phyloP scores from a whole-genome alignment of 1,139 yeast genomes.

The Nakaseomyces delphensis region DNA sequence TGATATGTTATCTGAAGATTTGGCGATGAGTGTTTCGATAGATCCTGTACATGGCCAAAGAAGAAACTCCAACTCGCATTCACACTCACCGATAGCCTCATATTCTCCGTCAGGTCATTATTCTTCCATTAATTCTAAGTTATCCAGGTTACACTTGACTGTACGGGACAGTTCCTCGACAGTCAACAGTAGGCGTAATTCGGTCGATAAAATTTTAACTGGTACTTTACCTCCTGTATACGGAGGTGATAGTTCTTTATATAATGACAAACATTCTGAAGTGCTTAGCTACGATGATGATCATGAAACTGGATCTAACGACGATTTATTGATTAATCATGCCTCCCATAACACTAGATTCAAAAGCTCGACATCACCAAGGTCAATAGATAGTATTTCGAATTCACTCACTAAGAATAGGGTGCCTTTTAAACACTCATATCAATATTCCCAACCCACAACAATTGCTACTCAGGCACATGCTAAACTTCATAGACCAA shows the following conservation, averaged over 20 bases:
- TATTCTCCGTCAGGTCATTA: conserved; percentile 33
- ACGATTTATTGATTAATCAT: conserved; percentile 15
- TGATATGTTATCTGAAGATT: conserved; percentile 36
- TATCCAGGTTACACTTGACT: conserved; percentile 31
- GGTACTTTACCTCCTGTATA: conserved; percentile 13
- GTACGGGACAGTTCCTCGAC: conserved; percentile 14
- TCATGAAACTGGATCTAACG: conserved; percentile 13
- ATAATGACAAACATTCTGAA: conserved; percentile 14
- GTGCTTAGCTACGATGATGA: not conserved
- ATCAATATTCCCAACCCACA: conserved; percentile 33
- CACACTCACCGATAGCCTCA: conserved; percentile 28
- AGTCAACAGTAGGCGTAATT: conserved; percentile 17
- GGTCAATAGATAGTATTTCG: conserved; percentile 26
- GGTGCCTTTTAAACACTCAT: conserved; percentile 25
- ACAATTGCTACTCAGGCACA: conserved; percentile 34
- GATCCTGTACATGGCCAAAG: conserved; percentile 26
- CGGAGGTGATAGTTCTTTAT: conserved; percentile 15
- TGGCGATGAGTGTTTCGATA: conserved; percentile 32
- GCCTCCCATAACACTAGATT: conserved; percentile 9
- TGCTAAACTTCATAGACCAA: conserved; percentile 32
- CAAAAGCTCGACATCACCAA: conserved; percentile 22
- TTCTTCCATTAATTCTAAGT: conserved; percentile 40
- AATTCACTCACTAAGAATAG: conserved; percentile 22
- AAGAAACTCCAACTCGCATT: conserved; percentile 17
- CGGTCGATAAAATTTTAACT: conserved; percentile 16